Evolutionary conservation across 2,329 filamentous ascomycete species (phyloP), one percentile per base, ranked within the genome.

Genomic region (Cladosporium austrohemisphaericum): DNA sequence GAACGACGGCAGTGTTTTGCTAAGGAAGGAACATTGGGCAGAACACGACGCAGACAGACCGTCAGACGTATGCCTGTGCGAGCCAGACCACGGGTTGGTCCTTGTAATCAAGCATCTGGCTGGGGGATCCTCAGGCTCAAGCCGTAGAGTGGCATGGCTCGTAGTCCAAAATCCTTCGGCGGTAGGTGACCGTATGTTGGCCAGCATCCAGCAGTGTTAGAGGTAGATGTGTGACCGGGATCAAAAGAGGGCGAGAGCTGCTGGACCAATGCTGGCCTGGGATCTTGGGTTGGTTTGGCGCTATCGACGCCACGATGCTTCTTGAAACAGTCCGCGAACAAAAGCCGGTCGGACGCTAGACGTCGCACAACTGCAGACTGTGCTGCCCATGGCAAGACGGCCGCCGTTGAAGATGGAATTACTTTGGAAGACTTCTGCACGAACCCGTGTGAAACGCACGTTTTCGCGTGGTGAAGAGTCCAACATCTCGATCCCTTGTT

Each of bases 291-390:
- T 28, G 16, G 43, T 46, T 36, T 46, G 22, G 43, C 43, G 43
- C 43, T 32, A 46, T 25, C 5, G 32, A 9, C 43, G 43, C 43
- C 43, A 36, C 43, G 32, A 36, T 26, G 31, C 26, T 16, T 36
- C 29, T 32, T 46, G 43, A 46, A 46, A 46, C 43, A 10, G 22
- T n/a, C 43, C n/a, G 43, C 32, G 31, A 46, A 32, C 32, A 46
- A 20, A 37, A 36, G 31, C 43, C 43, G 43, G 13, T 29, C 23
- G 32, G 32, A 36, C 16, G 32, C 18, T 16, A 11, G 18, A 5
- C 20, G 32, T 36, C 18, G 18, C 16, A n/a, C n/a, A n/a, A n/a
- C 32, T 16, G 20, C 20, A 31, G 18, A 36, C 16, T 20, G 9
- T 36, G 32, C 14, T 19, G 32, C 11, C 32, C 16, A 11, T 36